phyloP scores from a whole-genome alignment of 2,329 filamentous ascomycete species.

The Ophiosphaerella narmari region DNA sequence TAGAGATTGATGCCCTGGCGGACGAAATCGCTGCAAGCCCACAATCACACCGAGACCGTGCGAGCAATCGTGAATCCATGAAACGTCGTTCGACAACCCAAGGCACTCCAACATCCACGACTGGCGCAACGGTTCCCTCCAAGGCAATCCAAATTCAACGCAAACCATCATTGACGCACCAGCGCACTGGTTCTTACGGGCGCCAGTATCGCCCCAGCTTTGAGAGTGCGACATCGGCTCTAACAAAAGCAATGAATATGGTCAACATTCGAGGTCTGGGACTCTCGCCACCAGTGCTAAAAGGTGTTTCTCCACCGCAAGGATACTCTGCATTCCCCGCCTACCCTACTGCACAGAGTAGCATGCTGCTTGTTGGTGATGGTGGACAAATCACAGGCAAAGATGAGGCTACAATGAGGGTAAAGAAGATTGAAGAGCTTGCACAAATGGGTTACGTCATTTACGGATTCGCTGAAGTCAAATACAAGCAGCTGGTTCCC shows the following conservation, averaged over 20 bases:
- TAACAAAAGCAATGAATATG: constrained; percentile 93
- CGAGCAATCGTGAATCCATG: constrained; percentile 64
- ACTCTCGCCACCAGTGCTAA: constrained; percentile 64
- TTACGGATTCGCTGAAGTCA: constrained; percentile 96
- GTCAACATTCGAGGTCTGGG: constrained; percentile 79
- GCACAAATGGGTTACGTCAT: constrained; percentile 94
- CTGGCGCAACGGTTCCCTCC: constrained; percentile 72
- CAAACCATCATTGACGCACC: constrained; percentile 64
- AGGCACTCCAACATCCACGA: constrained; percentile 68
- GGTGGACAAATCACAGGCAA: constrained; percentile 64
- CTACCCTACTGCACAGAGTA: constrained; percentile 75
- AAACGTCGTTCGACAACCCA: constrained; percentile 79
- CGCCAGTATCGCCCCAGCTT: constrained; percentile 73
- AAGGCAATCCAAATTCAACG: constrained; percentile 78
- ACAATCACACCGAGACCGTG: constrained; percentile 54
- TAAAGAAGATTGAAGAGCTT: constrained; percentile 85
- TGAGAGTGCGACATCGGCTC: constrained; percentile 83
- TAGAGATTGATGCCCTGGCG: constrained; percentile 96
- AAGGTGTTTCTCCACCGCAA: constrained; percentile 70
- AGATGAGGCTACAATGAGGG: constrained; percentile 80
- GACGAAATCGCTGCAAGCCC: constrained; percentile 91
- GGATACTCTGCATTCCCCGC: constrained; percentile 82
- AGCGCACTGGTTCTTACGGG: constrained; percentile 80
- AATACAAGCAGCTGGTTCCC: constrained; percentile 95
- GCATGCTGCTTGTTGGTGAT: constrained; percentile 66